Evolutionary conservation across 768 basidiomycete genomes (phyloP).

Genomic region (Clitopilus passeckerianus): DNA sequence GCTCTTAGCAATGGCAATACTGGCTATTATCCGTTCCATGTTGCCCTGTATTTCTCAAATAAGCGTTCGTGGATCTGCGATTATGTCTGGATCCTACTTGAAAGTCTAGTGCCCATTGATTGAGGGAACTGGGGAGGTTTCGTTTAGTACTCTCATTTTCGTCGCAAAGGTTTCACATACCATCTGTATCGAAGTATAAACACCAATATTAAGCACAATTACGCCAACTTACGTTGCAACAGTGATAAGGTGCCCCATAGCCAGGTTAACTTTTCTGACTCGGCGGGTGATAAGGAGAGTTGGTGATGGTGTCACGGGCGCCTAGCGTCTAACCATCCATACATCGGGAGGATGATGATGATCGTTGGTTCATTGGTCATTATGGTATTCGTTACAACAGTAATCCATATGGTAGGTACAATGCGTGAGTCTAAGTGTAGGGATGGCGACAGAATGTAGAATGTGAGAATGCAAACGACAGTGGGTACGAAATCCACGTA

Average conservation of each 20-base stretch:
- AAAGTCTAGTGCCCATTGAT: constrained; percentile 97
- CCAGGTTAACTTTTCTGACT: background rate
- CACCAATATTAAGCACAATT: background rate
- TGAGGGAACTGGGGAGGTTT: constrained; percentile 62
- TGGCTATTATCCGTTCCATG: constrained; percentile 82
- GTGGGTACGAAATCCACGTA: background rate
- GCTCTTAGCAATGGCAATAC: constrained; percentile 84
- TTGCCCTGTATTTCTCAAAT: constrained; percentile 61
- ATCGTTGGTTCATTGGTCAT: background rate
- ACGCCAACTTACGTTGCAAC: constrained; percentile 67
- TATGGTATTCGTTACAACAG: constrained; percentile 2
- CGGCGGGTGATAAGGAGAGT: background rate
- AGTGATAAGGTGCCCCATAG: constrained; percentile 86
- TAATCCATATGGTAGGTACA: background rate
- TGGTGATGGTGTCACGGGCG: background rate
- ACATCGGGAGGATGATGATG: background rate
- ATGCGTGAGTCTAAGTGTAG: background rate
- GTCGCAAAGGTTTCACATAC: constrained; percentile 5
- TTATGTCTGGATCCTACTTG: constrained; percentile 44
- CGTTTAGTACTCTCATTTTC: constrained; percentile 1
- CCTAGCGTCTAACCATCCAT: too few relatives aligned
- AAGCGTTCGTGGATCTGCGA: background rate
- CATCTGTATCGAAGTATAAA: constrained; percentile 4
- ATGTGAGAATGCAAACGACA: background rate
- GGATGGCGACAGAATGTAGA: background rate